Evolutionary conservation across 1,284 basidiomycete species (phyloP).

Genomic region (Wolfiporia cocos): DNA sequence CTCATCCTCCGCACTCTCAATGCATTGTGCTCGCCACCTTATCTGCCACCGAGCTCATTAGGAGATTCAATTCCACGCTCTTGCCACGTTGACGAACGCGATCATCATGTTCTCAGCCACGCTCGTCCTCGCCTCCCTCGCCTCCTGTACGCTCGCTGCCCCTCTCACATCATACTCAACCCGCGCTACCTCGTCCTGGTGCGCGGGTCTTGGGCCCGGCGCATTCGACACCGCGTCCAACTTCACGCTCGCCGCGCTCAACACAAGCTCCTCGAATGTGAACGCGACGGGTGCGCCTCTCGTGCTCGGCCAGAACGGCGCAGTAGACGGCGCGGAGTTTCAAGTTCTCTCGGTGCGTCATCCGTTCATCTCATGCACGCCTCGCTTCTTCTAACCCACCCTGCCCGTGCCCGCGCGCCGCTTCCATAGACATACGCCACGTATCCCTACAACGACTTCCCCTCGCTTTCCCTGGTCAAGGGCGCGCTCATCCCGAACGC

Average conservation of each 20-base stretch:
- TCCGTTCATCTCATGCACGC: background rate
- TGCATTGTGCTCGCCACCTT: too few species aligned
- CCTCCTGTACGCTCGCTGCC: conserved; percentile 6
- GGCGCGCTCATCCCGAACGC: conserved; percentile 14
- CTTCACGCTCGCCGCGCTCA: conserved; percentile 19
- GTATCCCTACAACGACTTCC: conserved; percentile 19
- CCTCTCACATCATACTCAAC: too few species aligned
- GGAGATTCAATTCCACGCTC: too few species aligned
- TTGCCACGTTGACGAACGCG: too few species aligned
- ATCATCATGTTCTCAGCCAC: conserved; percentile 8
- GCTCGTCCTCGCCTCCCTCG: conserved; percentile 7
- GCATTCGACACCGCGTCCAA: conserved; percentile 15
- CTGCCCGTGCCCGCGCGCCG: too few species aligned
- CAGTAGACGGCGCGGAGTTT: conserved; percentile 13
- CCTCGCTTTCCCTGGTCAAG: conserved; percentile 14
- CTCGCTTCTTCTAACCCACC: background rate
- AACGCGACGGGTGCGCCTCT: conserved; percentile 20
- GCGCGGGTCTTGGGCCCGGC: conserved; percentile 15
- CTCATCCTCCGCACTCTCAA: too few species aligned
- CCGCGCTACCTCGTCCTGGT: conserved; percentile 11
- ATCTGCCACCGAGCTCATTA: too few species aligned
- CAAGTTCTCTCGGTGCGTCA: conserved; percentile 15
- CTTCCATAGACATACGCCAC: conserved; percentile 16
- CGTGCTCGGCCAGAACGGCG: conserved; percentile 16
- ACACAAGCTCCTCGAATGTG: conserved; percentile 15